These are phyloP conservation scores for Striga asiatica DNA, from an alignment of 257 asterid species.

Conservation along the genomic window DNA sequence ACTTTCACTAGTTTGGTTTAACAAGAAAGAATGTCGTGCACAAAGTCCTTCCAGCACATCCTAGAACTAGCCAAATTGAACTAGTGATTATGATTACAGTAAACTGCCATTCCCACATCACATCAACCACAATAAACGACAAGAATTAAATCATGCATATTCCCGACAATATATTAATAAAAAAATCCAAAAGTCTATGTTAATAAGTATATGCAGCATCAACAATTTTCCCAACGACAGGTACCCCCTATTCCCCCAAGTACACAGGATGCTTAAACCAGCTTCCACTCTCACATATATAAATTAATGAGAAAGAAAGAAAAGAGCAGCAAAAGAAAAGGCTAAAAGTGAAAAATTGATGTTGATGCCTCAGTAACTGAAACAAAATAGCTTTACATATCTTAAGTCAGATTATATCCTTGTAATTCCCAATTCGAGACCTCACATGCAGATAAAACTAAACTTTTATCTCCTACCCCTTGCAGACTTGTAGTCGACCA, in stretches of 20 bases:
- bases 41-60: neutral
- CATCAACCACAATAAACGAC: neutral
- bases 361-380: too few relatives aligned
- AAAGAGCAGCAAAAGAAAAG: too few relatives aligned
- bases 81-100: neutral
- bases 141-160: neutral
- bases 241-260: neutral
- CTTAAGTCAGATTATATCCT: neutral
- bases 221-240: neutral
- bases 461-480: neutral
- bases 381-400: neutral
- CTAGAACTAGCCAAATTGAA: neutral
- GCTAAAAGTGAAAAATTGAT: too few relatives aligned
- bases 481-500: constrained; percentile 8
- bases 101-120: neutral
- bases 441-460: neutral
- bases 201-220: neutral
- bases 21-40: neutral
- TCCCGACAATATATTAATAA: neutral
- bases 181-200: neutral
- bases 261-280: neutral
- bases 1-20: neutral
- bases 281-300: neutral
- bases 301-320: too few relatives aligned
- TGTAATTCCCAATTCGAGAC: neutral